These are phyloP conservation scores for Prunus mume DNA, from an alignment of 306 rosid species.

Conservation along the genomic window DNA sequence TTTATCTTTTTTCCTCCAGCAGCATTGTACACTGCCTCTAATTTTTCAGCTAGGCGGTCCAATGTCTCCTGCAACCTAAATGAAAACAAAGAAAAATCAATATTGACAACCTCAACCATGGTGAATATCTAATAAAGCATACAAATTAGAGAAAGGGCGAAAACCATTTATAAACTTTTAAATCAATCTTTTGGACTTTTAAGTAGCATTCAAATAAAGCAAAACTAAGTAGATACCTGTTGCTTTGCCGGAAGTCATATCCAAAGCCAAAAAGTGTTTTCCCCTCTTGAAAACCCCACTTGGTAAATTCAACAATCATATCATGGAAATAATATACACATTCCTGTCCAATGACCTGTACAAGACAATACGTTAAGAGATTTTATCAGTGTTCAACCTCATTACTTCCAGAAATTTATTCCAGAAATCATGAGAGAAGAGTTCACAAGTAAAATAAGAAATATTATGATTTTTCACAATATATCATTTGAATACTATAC, in stretches of 20 bases:
- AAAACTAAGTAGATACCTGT: constrained; percentile 53
- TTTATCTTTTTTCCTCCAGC: constrained; percentile 90
- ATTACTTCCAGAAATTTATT: neutral
- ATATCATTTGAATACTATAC: neutral
- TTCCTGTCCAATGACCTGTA: constrained; percentile 79
- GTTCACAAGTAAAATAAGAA: neutral
- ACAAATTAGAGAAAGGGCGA: neutral
- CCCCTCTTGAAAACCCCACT: constrained; percentile 94
- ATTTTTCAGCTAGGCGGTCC: constrained; percentile 65
- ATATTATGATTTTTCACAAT: neutral
- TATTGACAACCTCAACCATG: neutral
- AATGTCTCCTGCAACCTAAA: constrained; percentile 83
- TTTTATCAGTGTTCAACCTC: neutral
- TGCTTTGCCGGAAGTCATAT: constrained; percentile 98
- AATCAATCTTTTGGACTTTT: neutral
- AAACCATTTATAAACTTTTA: neutral
- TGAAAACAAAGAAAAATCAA: constrained; percentile 13
- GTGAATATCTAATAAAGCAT: neutral
- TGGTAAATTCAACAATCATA: constrained; percentile 79
- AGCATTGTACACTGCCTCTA: constrained; percentile 67
- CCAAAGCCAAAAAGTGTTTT: constrained; percentile 96
- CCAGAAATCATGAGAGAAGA: neutral
- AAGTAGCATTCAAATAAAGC: neutral
- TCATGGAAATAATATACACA: constrained; percentile 86
- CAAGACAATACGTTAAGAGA: constrained; percentile 7